Conservation (phyloP, 2,329 filamentous ascomycete genomes). For the Gaeumannomyces tritici region DNA sequence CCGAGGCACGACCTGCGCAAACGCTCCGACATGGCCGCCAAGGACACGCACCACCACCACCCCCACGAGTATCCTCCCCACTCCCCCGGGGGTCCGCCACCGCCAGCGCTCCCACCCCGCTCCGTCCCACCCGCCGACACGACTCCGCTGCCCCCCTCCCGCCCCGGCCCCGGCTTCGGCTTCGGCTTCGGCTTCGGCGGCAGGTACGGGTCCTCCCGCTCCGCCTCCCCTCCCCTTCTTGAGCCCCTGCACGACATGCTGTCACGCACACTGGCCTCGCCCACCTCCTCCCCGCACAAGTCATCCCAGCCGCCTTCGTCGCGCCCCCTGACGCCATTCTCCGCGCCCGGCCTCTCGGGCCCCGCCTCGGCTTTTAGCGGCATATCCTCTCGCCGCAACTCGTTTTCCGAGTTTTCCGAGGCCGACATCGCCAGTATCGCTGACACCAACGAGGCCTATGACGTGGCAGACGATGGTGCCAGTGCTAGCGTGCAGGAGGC, state of each 20-base stretch:
- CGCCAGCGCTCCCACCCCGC: neutral
- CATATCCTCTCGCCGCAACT: constrained; percentile 39
- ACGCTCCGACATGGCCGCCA: neutral
- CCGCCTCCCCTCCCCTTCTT: neutral
- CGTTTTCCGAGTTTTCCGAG: constrained; percentile 34
- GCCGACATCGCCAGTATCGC: constrained; percentile 20
- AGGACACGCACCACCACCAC: constrained; percentile 10
- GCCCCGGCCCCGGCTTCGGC: neutral
- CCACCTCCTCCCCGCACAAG: neutral
- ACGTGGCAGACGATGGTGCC: constrained; percentile 29
- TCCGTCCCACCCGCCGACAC: neutral
- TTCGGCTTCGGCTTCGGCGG: neutral
- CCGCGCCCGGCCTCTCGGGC: constrained; percentile 25
- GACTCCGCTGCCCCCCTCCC: neutral
- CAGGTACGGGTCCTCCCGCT: no score
- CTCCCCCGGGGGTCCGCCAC: neutral
- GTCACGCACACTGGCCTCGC: neutral
- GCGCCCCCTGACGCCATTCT: constrained; percentile 32
- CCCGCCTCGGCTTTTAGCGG: constrained; percentile 32
- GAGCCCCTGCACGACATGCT: neutral
- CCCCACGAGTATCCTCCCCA: neutral
- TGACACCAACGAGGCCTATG: neutral
- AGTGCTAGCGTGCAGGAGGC: constrained; percentile 13
- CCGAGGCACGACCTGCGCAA: constrained; percentile 2
- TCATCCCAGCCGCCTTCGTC: constrained; percentile 17